Base-by-base conservation (phyloP, 2,329 filamentous ascomycete species). In the Macrophomina pseudophaseolina region DNA sequence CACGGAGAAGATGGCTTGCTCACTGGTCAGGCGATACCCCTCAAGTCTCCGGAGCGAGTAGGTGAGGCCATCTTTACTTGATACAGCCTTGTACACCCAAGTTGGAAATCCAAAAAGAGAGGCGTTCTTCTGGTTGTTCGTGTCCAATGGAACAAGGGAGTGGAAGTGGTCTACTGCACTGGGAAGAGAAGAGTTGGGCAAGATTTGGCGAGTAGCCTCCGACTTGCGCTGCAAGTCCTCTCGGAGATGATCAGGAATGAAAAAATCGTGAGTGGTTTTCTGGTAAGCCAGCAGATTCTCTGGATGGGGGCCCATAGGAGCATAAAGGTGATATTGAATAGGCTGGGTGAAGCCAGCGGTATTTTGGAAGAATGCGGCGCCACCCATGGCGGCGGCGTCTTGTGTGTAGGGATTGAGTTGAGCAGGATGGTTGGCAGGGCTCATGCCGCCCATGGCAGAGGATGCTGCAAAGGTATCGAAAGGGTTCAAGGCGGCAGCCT, bases 71-170 rank as follows among this genome's bases (percentile, higher is more conserved):
- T 94, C 94, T 75, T 95, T 95, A 77, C 87, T 90, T 6, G 93
- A 97, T 30, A 90, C 89, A 8, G 94, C 94, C 81, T 98, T 98
- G 82, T 97, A 99, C 0, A 97, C 88, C 93, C 94, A 98, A 72
- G 91, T 97, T 5, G 90, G 88, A 74, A 93, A 97, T 33, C 93
- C 93, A 78, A 97, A 97, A 16, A 91, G 87, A 12, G 87, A 86
- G 4, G 89, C 87, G 71, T 90, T 93, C 76, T 93, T 94, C 70
- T 93, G 88, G 68, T 92, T 88, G 59, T 86, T 90, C 8, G 90
- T 91, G 77, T 98, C 94, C 51, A 99, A 82, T 4, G 94, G 92
- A 8, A 97, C 93, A 11, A 99, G 85, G 4, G 93, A 96, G 78
- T 98, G 94, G 75, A 95, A 98, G 72, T 93, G 90, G 73, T 97